Evolutionary conservation across 2,329 filamentous ascomycete genomes (phyloP), one percentile per base, ranked within the genome.

Genomic region (Neopestalotiopsis clavispora): DNA sequence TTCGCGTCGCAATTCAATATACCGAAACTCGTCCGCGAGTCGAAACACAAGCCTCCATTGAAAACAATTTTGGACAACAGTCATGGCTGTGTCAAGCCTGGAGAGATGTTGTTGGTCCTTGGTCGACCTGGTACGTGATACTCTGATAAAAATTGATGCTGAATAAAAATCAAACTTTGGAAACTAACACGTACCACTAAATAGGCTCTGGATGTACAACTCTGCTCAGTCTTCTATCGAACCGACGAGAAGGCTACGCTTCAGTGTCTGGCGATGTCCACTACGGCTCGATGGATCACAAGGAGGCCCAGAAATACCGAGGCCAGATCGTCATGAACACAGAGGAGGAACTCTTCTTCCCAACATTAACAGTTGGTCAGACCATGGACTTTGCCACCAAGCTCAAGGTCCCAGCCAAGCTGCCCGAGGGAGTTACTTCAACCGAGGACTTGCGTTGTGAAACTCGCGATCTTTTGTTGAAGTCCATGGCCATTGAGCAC

Each of bases 341-440:
- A 73, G 90, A 93, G 14, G 93, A 95, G 80, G 89, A 81, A 68
- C 67, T 84, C 2, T 84, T 84, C 74, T 95, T 94, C 71, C 90
- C 92, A 0, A 90, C 92, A n/a, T 81, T 96, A 28, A 93, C 90
- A 0, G 92, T 95, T 12, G 89, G 91, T 1, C 86, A 94, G 72
- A 95, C 92, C 0, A 83, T 95, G 0, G 85, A 89, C 64, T 95
- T 95, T 76, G 93, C 93, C 6, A 69, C 68, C 14, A 28, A 59
- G 28, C 68, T 69, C 40, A 69, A 69, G 64, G 42, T 69, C 4
- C 64, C 64, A 32, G 49, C 42, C n/a, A 52, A 66, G 17, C 63
- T 60, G 4, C 67, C 61, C 14, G 52, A 64, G 45, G 45, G 67
- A 4, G 67, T 58, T 13, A 28, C 42, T 12, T 62, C 49, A 3